Conservation (phyloP, 495 filamentous ascomycete genomes). For the Ascodesmis nigricans region DNA sequence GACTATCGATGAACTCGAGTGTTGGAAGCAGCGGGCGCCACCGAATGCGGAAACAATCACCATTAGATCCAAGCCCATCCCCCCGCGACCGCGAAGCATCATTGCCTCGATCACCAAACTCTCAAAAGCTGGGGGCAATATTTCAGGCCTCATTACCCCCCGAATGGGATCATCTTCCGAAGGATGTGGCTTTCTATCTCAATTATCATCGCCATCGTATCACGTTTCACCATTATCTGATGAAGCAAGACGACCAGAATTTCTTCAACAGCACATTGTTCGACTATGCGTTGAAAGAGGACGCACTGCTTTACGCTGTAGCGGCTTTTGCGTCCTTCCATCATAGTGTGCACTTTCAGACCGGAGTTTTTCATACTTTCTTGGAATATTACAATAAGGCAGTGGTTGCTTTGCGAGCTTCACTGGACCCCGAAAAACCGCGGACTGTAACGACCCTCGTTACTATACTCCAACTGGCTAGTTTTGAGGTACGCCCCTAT, state of each 20-base stretch:
- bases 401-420: constrained; percentile 49
- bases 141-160: too few relatives aligned
- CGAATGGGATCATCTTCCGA: constrained; percentile 23
- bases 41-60: too few relatives aligned
- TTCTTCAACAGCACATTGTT: constrained; percentile 54
- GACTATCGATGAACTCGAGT: too few relatives aligned
- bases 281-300: constrained; percentile 49
- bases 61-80: constrained; percentile 19
- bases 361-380: constrained; percentile 57
- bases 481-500: constrained; percentile 51
- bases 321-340: constrained; percentile 87
- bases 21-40: too few relatives aligned
- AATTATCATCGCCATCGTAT: constrained; percentile 54
- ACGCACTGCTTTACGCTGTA: constrained; percentile 69
- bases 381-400: constrained; percentile 78
- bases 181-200: constrained; percentile 57
- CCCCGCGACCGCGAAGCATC: constrained; percentile 18
- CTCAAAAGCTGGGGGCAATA: too few relatives aligned
- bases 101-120: constrained; percentile 16
- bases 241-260: constrained; percentile 40
- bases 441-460: constrained; percentile 56
- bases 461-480: constrained; percentile 79
- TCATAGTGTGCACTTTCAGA: constrained; percentile 41
- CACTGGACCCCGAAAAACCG: constrained; percentile 39
- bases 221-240: constrained; percentile 57